Conservation (phyloP, 1,284 basidiomycete genomes). For the Leucoagaricus sp. region DNA sequence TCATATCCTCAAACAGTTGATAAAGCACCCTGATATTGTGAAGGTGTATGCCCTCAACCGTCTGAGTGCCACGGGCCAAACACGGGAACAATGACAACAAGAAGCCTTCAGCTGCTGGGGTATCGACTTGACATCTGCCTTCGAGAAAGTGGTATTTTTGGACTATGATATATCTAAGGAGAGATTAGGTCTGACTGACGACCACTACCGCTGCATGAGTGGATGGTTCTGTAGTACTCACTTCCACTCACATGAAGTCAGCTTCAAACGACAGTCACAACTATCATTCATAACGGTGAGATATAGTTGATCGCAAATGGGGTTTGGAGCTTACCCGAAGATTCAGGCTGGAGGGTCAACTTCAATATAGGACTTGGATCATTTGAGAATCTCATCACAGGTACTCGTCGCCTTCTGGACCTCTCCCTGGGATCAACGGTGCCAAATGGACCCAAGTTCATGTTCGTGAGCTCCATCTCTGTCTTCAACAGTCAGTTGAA, state of each 20-base stretch:
- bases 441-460: slow-evolving; percentile 24
- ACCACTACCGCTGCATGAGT: neutral
- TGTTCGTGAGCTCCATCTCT: slow-evolving; percentile 37
- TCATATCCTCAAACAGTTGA: slow-evolving; percentile 1
- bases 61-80: neutral
- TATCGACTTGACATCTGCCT: neutral
- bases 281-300: slow-evolving; percentile 6
- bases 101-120: neutral
- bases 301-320: neutral
- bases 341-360: neutral
- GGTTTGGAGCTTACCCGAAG: neutral
- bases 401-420: slow-evolving; percentile 5
- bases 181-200: neutral
- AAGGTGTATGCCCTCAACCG: slow-evolving; percentile 10
- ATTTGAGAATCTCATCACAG: neutral
- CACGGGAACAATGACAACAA: neutral
- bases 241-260: neutral
- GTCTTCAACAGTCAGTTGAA: slow-evolving; percentile 26
- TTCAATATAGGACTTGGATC: neutral
- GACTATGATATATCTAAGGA: neutral
- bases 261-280: neutral
- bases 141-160: slow-evolving; percentile 6
- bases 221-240: neutral
- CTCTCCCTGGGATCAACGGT: slow-evolving; percentile 4
- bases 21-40: neutral